Evolutionary conservation across 257 asterid species (phyloP), one percentile per base, ranked within the genome.

Genomic region (Gentiana macrophylla): DNA sequence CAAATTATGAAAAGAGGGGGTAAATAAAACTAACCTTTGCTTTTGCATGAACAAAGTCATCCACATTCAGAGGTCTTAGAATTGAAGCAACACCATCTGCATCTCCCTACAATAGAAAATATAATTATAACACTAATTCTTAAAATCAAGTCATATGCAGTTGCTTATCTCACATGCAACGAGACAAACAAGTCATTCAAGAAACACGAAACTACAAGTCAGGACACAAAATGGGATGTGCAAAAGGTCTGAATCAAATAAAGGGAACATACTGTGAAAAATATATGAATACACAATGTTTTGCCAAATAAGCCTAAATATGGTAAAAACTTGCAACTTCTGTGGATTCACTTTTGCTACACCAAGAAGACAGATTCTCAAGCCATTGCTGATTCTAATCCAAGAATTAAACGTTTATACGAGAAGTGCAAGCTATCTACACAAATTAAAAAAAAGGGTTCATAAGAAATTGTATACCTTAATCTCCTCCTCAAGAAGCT

Each of bases 21-120:
- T 13, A 32, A 57, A 41, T 1, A 41, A 1, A 4, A 6, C 1
- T 41, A 6, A 88, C 98, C 98, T 91, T 91, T 37, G 95, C 76
- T 67, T 87, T 91, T 38, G 95, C 69, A 56, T 79, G 83, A 61
- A 77, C 64, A 49, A 91, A 91, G 75, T 91, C 98, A 2, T 84
- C 89, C 68, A 91, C 55, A 62, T 66, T 77, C 62, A 87, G 94
- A 0, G 88, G 80, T 68, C 98, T 62, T 48, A 81, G 65, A 24
- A 52, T 49, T 35, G 87, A 77, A 55, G 67, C 57, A 37, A 64
- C 79, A 35, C 64, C 81, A 37, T 55, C n/a, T 59, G 51, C 65
- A 43, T 53, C 72, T 52, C 80, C 88, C 98, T 84, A 75, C 51
- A 67, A 32, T 72, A 41, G 57, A 50, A 48, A 59, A 15, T 1